Percentiles rank a stretch among this genome's conserved stretches.
Conservation (phyloP, 1,284 basidiomycete genomes). For the Dichomitus squalens region DNA sequence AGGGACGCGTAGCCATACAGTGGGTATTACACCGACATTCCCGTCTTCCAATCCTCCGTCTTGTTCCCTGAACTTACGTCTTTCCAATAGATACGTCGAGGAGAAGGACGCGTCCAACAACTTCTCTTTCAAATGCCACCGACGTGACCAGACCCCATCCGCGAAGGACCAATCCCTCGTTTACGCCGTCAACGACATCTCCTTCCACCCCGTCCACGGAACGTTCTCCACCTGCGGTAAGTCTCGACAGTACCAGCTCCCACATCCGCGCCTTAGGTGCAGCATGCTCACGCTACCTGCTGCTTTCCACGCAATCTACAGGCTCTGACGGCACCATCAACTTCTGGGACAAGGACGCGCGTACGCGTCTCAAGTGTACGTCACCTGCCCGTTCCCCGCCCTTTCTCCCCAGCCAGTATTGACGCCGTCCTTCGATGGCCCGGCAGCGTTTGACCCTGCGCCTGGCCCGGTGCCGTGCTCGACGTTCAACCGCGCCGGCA, state of each 20-base stretch:
- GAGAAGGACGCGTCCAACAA: conserved; percentile 81
- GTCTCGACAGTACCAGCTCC: conserved; percentile 31
- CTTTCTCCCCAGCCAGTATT: background rate
- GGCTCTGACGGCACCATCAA: conserved; percentile 81
- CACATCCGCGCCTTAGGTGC: background rate
- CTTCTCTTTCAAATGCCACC: conserved; percentile 97
- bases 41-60: conserved; percentile 8
- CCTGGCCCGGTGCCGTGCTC: conserved; percentile 74
- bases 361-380: conserved; percentile 87
- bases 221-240: conserved; percentile 93
- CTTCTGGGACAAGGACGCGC: conserved; percentile 91
- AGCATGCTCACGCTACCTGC: background rate
- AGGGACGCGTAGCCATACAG: conserved; percentile 97
- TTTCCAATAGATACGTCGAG: conserved; percentile 67
- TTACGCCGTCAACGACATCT: conserved; percentile 90
- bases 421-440: background rate
- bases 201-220: conserved; percentile 91
- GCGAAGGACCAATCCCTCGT: conserved; percentile 80
- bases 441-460: conserved; percentile 67
- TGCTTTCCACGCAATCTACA: conserved; percentile 26
- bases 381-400: conserved; percentile 8
- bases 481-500: conserved; percentile 83
- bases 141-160: conserved; percentile 68
- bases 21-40: conserved; percentile 49
- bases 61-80: background rate